These are phyloP conservation scores for Hippophae rhamnoides DNA, from an alignment of 306 rosid species.

Conservation along the genomic window DNA sequence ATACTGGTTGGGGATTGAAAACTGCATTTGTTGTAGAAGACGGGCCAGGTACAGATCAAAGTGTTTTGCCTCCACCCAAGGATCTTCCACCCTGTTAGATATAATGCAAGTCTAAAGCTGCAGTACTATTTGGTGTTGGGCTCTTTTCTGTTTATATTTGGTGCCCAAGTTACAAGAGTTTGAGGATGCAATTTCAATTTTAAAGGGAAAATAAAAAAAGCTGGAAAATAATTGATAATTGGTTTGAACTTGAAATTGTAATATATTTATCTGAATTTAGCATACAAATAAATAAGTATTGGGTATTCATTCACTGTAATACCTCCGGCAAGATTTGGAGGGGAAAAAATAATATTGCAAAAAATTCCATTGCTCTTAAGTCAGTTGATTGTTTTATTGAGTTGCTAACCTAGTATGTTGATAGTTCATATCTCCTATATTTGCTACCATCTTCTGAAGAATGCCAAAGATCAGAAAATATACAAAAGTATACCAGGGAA, in stretches of 20 bases:
- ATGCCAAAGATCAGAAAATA: background rate
- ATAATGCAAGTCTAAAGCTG: background rate
- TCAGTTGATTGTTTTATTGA: no score
- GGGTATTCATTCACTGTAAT: background rate
- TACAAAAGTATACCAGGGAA: background rate
- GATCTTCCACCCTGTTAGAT: slow-evolving; percentile 62
- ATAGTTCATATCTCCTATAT: no score
- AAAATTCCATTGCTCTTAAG: no score
- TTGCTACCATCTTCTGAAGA: background rate
- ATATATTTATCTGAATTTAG: background rate
- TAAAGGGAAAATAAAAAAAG: background rate
- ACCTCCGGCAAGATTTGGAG: background rate
- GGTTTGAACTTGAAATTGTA: slow-evolving; percentile 11
- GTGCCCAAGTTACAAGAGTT: slow-evolving; percentile 37
- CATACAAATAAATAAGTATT: background rate
- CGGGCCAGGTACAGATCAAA: slow-evolving; percentile 48
- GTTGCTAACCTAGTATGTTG: no score
- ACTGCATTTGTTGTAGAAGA: slow-evolving; percentile 69
- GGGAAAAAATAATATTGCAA: no score
- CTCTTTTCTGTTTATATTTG: slow-evolving; percentile 16
- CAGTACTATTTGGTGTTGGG: background rate
- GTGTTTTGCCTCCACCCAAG: slow-evolving; percentile 62
- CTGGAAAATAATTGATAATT: slow-evolving; percentile 17
- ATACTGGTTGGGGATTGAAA: slow-evolving; percentile 82
- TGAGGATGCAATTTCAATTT: slow-evolving; percentile 11